phyloP scores from a whole-genome alignment of 257 asterid species.

The Hygrophila difformis region DNA sequence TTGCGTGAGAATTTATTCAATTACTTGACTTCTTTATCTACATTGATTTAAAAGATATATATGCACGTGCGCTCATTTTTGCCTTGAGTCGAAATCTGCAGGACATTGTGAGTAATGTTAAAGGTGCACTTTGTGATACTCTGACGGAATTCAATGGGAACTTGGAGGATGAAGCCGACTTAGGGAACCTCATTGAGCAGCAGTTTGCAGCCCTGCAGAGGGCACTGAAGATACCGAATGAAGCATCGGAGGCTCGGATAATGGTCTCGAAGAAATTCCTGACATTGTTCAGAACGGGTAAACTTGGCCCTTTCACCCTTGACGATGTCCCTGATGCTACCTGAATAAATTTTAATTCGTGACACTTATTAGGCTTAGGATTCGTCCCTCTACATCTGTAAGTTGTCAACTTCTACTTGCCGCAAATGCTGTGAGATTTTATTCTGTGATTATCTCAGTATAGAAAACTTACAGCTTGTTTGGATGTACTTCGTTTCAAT shows the following conservation, averaged over 20 bases:
- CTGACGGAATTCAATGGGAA: slow-evolving; percentile 50
- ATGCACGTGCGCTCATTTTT: no score
- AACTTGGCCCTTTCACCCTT: slow-evolving; percentile 79
- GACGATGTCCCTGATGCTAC: slow-evolving; percentile 56
- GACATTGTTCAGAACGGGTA: slow-evolving; percentile 69
- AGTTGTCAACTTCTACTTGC: no score
- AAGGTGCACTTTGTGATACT: slow-evolving; percentile 46
- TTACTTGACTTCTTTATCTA: no score
- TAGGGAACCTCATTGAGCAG: slow-evolving; percentile 60
- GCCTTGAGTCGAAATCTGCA: slow-evolving; percentile 10
- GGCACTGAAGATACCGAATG: slow-evolving; percentile 64
- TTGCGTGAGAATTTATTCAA: no score
- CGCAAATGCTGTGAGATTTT: no score
- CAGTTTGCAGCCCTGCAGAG: slow-evolving; percentile 70
- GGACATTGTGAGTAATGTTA: slow-evolving; percentile 65
- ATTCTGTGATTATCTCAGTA: no score
- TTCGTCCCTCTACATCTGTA: no score
- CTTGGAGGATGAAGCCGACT: slow-evolving; percentile 66
- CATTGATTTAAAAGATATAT: no score
- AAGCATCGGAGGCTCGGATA: slow-evolving; percentile 62
- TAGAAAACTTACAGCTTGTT: no score
- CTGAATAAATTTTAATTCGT: no score
- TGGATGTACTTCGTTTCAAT: no score
- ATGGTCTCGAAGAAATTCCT: slow-evolving; percentile 68
- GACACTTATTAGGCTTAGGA: no score